Evolutionary conservation across 23 red algal genomes (phyloP).

Genomic region (Gracilaria domingensis): DNA sequence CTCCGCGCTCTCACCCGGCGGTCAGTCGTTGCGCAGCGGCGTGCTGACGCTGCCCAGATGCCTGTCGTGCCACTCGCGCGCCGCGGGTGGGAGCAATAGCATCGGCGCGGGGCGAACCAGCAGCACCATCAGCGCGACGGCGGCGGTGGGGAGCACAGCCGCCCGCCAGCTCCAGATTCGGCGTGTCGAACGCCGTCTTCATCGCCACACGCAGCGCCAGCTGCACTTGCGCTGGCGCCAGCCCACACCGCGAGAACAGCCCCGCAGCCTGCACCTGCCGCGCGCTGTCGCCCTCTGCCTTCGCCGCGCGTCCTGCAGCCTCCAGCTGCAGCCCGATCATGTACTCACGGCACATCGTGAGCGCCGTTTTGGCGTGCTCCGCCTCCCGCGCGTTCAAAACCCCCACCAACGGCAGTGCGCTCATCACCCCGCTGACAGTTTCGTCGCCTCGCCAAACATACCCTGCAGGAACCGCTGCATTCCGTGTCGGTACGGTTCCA

Average conservation of each 20-base stretch:
- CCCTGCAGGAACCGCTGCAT: slow-evolving; percentile 72
- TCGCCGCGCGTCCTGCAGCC: slow-evolving; percentile 65
- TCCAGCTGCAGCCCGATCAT: slow-evolving; percentile 85
- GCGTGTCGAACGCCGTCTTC: slow-evolving; percentile 90
- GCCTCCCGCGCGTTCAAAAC: slow-evolving; percentile 54
- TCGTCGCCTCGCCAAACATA: slow-evolving; percentile 88
- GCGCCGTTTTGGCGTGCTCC: slow-evolving; percentile 65
- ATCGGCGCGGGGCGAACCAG: too few relatives aligned
- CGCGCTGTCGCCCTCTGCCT: slow-evolving; percentile 67
- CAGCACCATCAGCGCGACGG: too few relatives aligned
- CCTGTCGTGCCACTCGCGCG: too few relatives aligned
- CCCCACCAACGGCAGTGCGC: slow-evolving; percentile 77
- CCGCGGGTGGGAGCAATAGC: too few relatives aligned
- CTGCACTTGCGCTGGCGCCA: slow-evolving; percentile 89
- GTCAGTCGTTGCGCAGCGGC: too few relatives aligned
- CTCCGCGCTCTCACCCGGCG: too few relatives aligned
- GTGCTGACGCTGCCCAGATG: too few relatives aligned
- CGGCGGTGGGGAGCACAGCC: too few relatives aligned
- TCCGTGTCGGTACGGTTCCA: slow-evolving; percentile 60
- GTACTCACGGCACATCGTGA: slow-evolving; percentile 89
- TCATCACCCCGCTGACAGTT: slow-evolving; percentile 44
- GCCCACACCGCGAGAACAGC: slow-evolving; percentile 90
- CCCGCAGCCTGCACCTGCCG: slow-evolving; percentile 86
- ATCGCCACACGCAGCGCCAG: slow-evolving; percentile 95
- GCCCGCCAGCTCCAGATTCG: slow-evolving; percentile 79